Evolutionary conservation across 2,329 filamentous ascomycete species (phyloP).

Genomic region (Botrytis cinerea): DNA sequence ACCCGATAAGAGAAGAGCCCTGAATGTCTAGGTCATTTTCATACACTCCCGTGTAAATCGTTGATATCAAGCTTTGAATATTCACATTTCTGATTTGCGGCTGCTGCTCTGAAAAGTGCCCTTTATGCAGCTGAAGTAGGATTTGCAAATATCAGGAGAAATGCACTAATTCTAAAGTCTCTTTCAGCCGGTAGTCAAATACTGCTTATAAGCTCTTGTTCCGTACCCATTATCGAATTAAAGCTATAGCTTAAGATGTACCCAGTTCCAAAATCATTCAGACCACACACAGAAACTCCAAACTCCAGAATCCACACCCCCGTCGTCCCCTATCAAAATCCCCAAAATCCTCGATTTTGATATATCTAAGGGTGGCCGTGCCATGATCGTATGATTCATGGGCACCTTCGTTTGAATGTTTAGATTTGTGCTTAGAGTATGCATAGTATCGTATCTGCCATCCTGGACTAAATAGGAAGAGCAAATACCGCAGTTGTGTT

Average conservation of each 20-base stretch:
- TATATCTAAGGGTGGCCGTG: background rate
- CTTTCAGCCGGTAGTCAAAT: background rate
- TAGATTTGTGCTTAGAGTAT: background rate
- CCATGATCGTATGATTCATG: background rate
- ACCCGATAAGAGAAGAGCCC: too few relatives aligned
- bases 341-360: background rate
- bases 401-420: rapidly evolving
- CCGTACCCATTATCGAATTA: background rate
- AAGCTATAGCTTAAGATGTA: background rate
- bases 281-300: background rate
- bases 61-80: too few relatives aligned
- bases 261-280: background rate
- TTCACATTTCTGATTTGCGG: too few relatives aligned
- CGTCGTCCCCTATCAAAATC: background rate
- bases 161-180: too few relatives aligned
- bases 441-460: background rate
- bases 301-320: background rate
- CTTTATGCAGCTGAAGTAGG: background rate
- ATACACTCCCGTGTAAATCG: too few relatives aligned
- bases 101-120: too few relatives aligned
- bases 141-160: too few relatives aligned
- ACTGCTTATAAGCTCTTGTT: background rate
- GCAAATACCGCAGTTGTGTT: background rate
- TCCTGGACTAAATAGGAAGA: background rate
- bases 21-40: too few relatives aligned